Evolutionary conservation across 768 basidiomycete genomes (phyloP).

Genomic region (Serendipita sp.): DNA sequence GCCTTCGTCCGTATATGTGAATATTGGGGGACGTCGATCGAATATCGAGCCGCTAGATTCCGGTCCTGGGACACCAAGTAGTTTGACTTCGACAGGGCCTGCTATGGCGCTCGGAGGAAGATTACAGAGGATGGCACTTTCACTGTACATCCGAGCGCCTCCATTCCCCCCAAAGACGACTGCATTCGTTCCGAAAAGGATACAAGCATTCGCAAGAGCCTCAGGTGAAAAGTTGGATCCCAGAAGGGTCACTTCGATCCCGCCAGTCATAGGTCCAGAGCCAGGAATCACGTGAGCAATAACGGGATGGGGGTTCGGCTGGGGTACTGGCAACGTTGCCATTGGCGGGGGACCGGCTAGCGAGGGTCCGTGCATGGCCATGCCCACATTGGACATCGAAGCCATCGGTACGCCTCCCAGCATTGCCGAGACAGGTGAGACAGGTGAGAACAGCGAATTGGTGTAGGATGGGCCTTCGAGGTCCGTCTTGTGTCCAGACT

Average conservation of each 20-base stretch:
- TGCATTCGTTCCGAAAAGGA: conserved; percentile 16
- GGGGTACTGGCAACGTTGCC: background rate
- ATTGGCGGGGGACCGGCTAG: background rate
- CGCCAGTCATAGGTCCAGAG: conserved; percentile 75
- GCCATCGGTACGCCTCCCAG: background rate
- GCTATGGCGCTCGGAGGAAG: conserved; percentile 67
- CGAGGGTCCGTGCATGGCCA: background rate
- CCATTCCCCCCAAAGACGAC: conserved; percentile 28
- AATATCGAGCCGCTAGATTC: conserved; percentile 27
- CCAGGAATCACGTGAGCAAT: conserved; percentile 78
- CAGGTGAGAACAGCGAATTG: background rate
- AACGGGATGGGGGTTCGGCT: conserved; percentile 27
- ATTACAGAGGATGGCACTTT: conserved; percentile 82
- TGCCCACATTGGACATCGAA: background rate
- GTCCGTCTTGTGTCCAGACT: background rate
- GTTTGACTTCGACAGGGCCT: conserved; percentile 81
- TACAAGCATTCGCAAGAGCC: conserved; percentile 46
- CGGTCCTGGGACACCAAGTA: conserved; percentile 53
- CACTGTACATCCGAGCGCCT: conserved; percentile 61
- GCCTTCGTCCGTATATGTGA: conserved; percentile 82
- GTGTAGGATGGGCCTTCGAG: background rate
- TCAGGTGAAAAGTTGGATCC: conserved; percentile 61
- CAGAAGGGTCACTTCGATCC: conserved; percentile 85
- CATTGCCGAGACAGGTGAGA: background rate
- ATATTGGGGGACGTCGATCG: conserved; percentile 41